Conservation (phyloP, 371 early-diverging fungal species). For the Apophysomyces variabilis region DNA sequence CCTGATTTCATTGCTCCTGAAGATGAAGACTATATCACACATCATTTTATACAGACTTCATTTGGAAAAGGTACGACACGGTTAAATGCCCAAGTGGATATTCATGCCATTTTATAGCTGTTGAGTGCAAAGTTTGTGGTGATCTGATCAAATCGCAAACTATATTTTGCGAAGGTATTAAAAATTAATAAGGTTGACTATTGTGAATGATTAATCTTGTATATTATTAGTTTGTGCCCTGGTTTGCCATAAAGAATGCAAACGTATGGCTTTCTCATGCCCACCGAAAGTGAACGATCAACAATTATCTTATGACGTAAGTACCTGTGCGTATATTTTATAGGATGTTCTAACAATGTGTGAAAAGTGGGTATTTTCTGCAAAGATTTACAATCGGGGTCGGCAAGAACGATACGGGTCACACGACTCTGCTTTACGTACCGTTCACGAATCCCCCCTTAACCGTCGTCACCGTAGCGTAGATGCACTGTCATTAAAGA, state of each 20-base stretch:
- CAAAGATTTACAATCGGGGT: constrained; percentile 34
- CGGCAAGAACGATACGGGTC: constrained; percentile 8
- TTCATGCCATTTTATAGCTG: constrained; percentile 16
- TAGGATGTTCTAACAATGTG: too few species aligned
- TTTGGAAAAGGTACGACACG: constrained; percentile 24
- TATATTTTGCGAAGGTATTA: constrained; percentile 43
- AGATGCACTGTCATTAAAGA: constrained; percentile 12
- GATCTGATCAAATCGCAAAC: constrained; percentile 28
- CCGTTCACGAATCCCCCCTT: constrained; percentile 4
- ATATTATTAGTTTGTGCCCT: constrained; percentile 38
- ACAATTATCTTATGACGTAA: constrained; percentile 43
- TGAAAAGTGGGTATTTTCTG: constrained; percentile 30
- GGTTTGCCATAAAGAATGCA: constrained; percentile 43
- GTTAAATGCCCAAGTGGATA: constrained; percentile 1
- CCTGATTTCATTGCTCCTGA: constrained; percentile 5
- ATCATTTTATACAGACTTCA: constrained; percentile 36
- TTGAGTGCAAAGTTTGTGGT: constrained; percentile 50
- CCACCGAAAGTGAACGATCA: constrained; percentile 37
- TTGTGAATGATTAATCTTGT: not conserved
- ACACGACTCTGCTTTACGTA: constrained; percentile 8
- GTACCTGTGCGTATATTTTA: not conserved
- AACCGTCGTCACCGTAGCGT: constrained; percentile 7
- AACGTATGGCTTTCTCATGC: constrained; percentile 30
- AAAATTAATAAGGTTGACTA: not conserved
- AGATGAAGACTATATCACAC: constrained; percentile 27